These are phyloP conservation scores for Phaffomyces thermotolerans DNA, from an alignment of 805 yeast genomes.

Conservation along the genomic window DNA sequence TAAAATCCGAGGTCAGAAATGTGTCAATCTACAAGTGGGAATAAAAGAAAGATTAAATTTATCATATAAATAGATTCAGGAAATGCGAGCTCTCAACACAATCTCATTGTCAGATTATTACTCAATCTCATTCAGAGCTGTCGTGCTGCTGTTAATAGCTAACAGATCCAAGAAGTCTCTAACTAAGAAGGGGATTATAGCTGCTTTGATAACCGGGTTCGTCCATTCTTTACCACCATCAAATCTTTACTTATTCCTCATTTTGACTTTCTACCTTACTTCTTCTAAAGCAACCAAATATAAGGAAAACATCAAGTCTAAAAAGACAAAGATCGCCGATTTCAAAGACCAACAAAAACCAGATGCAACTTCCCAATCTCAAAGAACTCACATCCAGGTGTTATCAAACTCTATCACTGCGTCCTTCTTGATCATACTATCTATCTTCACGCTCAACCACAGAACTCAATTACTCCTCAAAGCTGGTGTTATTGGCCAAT, in stretches of 20 bases:
- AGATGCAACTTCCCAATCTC: constrained; percentile 20
- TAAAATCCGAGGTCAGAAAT: too few species aligned
- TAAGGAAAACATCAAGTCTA: constrained; percentile 29
- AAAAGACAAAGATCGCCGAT: constrained; percentile 23
- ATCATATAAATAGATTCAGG: too few species aligned
- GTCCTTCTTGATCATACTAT: constrained; percentile 26
- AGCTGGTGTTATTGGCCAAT: constrained; percentile 28
- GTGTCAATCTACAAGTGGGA: too few species aligned
- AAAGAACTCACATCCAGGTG: constrained; percentile 36
- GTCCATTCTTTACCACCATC: constrained; percentile 33
- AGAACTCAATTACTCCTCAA: constrained; percentile 12
- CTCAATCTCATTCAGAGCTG: constrained; percentile 12
- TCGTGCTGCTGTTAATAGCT: constrained; percentile 9
- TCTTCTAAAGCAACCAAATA: constrained; percentile 33
- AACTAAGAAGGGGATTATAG: constrained; percentile 29
- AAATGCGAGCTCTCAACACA: background rate
- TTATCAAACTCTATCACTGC: constrained; percentile 35
- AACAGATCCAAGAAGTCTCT: constrained; percentile 31
- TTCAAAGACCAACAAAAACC: background rate
- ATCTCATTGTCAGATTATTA: background rate
- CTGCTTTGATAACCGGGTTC: constrained; percentile 32
- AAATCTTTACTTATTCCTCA: constrained; percentile 26
- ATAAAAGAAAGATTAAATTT: too few species aligned
- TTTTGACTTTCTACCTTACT: constrained; percentile 31
- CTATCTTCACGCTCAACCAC: constrained; percentile 9